phyloP scores from a whole-genome alignment of 2,329 filamentous ascomycete species.

The Clarireedia monteithiana region DNA sequence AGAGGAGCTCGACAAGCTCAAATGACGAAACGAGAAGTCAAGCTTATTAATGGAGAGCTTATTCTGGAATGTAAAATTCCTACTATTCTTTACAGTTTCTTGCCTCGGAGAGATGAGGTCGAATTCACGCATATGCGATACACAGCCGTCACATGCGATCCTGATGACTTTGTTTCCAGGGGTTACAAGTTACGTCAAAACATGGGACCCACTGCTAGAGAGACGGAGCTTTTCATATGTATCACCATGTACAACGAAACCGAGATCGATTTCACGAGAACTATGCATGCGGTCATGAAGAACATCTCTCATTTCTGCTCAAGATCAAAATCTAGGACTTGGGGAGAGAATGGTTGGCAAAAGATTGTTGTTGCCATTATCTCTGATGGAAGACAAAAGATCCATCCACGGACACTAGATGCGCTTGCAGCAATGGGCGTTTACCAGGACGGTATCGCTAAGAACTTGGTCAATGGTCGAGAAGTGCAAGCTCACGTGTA shows the following conservation, averaged over 20 bases:
- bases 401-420: slow-evolving; percentile 88
- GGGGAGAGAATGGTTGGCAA: slow-evolving; percentile 96
- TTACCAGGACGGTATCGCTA: slow-evolving; percentile 96
- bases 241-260: slow-evolving; percentile 99
- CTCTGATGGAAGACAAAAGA: slow-evolving; percentile 86
- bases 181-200: slow-evolving; percentile 92
- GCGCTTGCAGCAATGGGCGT: slow-evolving; percentile 94
- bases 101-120: slow-evolving; percentile 83
- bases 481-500: slow-evolving; percentile 96
- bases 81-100: slow-evolving; percentile 93
- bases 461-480: slow-evolving; percentile 94
- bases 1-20: slow-evolving; percentile 81
- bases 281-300: slow-evolving; percentile 98
- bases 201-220: slow-evolving; percentile 72
- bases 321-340: slow-evolving; percentile 83
- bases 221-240: slow-evolving; percentile 94
- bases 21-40: slow-evolving; percentile 88
- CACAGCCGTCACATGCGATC: slow-evolving; percentile 96
- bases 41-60: slow-evolving; percentile 93
- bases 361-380: slow-evolving; percentile 99
- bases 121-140: slow-evolving; percentile 99
- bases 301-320: slow-evolving; percentile 97
- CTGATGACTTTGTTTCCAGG: slow-evolving; percentile 80
- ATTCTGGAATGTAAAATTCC: slow-evolving; percentile 99
- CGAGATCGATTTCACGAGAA: slow-evolving; percentile 91